Evolutionary conservation across 352 stramenopile species (phyloP).

Genomic region (Blastocystis sp.): DNA sequence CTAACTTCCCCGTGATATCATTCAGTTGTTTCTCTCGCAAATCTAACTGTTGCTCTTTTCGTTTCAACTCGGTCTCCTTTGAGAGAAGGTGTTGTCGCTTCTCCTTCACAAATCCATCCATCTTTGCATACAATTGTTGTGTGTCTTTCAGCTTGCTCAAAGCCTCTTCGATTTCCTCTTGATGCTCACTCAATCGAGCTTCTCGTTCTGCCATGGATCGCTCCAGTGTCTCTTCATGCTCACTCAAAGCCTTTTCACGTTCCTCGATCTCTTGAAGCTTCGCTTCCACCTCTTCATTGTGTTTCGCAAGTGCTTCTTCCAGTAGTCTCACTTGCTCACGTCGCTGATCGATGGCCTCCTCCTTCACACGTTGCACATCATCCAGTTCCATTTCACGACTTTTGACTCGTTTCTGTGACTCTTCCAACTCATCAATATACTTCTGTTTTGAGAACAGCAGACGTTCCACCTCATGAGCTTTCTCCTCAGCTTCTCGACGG

Average conservation of each 20-base stretch:
- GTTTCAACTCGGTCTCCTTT: not conserved
- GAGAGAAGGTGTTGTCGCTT: not conserved
- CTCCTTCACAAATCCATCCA: slow-evolving; percentile 58
- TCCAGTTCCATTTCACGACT: not conserved
- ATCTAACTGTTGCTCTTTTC: not conserved
- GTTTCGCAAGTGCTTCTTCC: slow-evolving; percentile 16
- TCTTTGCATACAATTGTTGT: slow-evolving; percentile 37
- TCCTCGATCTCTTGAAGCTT: not conserved
- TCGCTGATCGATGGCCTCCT: slow-evolving; percentile 37
- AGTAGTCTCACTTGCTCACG: slow-evolving; percentile 38
- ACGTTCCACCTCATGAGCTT: slow-evolving; percentile 1
- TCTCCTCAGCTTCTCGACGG: not conserved
- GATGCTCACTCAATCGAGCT: slow-evolving; percentile 13
- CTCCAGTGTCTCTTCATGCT: slow-evolving; percentile 8
- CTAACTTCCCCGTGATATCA: not conserved
- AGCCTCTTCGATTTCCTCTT: slow-evolving; percentile 10
- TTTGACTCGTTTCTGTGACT: not conserved
- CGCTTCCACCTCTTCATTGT: slow-evolving; percentile 14
- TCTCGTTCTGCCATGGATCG: not conserved
- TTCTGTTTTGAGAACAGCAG: slow-evolving; percentile 26
- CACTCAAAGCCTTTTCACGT: not conserved
- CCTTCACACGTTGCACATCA: not conserved
- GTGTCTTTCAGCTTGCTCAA: slow-evolving; percentile 28
- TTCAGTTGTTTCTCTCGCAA: not conserved
- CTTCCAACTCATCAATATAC: slow-evolving; percentile 32